Conservation (phyloP, 2,329 filamentous ascomycete genomes). For the Cadophora sp. region DNA sequence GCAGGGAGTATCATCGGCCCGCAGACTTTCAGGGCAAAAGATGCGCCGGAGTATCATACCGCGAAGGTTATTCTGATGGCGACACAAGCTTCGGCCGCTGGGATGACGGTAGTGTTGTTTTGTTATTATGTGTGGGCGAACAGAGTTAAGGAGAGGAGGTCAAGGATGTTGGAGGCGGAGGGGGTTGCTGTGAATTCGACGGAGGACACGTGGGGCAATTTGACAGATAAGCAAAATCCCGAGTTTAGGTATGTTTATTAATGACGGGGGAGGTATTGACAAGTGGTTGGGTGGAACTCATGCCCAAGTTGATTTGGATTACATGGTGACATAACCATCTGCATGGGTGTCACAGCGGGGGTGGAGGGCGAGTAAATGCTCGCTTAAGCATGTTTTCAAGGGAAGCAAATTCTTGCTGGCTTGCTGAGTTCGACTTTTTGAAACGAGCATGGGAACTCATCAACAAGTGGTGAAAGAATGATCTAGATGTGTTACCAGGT, state of each 20-base stretch:
- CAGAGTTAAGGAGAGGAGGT: not conserved
- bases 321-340: too few relatives aligned
- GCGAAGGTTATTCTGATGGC: slow-evolving; percentile 60
- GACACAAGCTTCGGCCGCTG: slow-evolving; percentile 42
- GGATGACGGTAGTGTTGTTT: not conserved
- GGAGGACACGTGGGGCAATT: slow-evolving; percentile 3
- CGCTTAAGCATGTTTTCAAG: too few relatives aligned
- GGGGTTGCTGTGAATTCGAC: not conserved
- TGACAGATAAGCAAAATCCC: not conserved
- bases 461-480: too few relatives aligned
- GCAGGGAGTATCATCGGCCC: slow-evolving; percentile 63
- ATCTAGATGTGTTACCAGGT: too few relatives aligned
- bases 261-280: too few relatives aligned
- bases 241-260: slow-evolving; percentile 3
- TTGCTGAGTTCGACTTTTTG: too few relatives aligned
- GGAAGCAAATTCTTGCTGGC: too few relatives aligned
- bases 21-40: slow-evolving; percentile 58
- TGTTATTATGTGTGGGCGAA: not conserved
- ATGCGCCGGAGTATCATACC: slow-evolving; percentile 57
- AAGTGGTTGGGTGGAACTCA: too few relatives aligned
- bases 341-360: too few relatives aligned
- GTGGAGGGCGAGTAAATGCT: too few relatives aligned
- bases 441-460: too few relatives aligned
- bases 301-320: too few relatives aligned
- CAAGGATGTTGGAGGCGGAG: not conserved